Evolutionary conservation across 2,329 filamentous ascomycete species (phyloP), one percentile per base, ranked within the genome.

Genomic region (Macrophomina phaseolina): DNA sequence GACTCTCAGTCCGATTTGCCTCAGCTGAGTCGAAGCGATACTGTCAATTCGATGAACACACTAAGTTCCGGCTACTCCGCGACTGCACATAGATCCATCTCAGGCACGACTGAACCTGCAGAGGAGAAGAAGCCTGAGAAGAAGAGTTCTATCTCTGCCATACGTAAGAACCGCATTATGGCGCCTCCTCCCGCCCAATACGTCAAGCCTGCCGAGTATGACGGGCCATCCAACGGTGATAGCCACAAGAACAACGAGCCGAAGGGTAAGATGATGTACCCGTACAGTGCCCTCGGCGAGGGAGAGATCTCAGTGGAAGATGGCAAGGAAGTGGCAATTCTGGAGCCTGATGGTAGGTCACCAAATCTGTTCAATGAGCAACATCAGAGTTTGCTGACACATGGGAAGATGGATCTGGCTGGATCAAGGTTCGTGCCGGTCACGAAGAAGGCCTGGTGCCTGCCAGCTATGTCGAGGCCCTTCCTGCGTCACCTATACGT

Each of bases 161-260:
- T 69, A 65, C 74, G 71, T 70, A 91, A 88, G 73, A 89, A 91
- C 73, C 86, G 94, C 30, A 84, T 98, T 38, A 86, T 97, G 68
- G 95, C 95, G 5, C 95, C 95, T 12, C 95, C 95, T 4, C 95
- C 95, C 5, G 76, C 89, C 6, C 86, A 91, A 38, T 98, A 97
- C 74, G 85, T 95, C 68, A 90, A 87, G 70, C 5, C 55, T 14
- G 4, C 46, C 3, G 64, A 61, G 14, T 3, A 18, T 32, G 86
- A 91, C 68, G 86, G 90, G 5, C 72, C 74, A 7, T 23, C 51
- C 8, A 85, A 85, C 67, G 84, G 82, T 16, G 66, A 65, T 53
- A 42, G 49, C 34, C 51, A 55, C 9, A 75, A 73, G 68, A 65
- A 77, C 23, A 68, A 83, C 66, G 87, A 91, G 73, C 89, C 89